Conservation (phyloP, 768 basidiomycete species). For the Russula sp. region DNA sequence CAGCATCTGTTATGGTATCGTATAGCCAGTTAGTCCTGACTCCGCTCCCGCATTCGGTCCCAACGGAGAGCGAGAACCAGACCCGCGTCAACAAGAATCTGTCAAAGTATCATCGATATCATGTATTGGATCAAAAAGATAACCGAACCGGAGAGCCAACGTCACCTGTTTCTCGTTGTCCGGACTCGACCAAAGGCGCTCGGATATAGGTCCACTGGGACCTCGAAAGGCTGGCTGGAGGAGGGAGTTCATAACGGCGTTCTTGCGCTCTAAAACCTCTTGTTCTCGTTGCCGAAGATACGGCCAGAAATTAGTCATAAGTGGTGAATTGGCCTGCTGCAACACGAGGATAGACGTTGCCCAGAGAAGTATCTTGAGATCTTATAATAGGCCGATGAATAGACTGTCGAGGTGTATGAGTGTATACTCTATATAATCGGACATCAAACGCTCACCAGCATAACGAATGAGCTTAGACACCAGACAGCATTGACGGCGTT, state of each 20-base stretch:
- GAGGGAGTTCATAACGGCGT: conserved; percentile 50
- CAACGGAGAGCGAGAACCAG: conserved; percentile 62
- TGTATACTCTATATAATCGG: background rate
- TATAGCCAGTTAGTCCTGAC: conserved; percentile 38
- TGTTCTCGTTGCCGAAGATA: conserved; percentile 53
- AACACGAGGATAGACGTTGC: conserved; percentile 44
- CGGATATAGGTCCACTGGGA: conserved; percentile 39
- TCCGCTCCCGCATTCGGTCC: conserved; percentile 32
- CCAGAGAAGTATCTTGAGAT: conserved; percentile 51
- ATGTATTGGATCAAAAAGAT: background rate
- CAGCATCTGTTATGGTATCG: conserved; percentile 45
- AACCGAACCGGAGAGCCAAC: conserved; percentile 53
- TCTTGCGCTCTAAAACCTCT: conserved; percentile 43
- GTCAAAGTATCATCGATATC: background rate
- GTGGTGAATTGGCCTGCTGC: conserved; percentile 36
- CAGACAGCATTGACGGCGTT: conserved; percentile 46
- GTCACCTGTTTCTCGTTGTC: conserved; percentile 56
- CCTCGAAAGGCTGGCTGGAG: conserved; percentile 43
- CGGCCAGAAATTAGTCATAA: conserved; percentile 68
- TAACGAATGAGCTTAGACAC: conserved; percentile 64
- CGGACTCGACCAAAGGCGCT: conserved; percentile 56
- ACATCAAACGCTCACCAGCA: conserved; percentile 45
- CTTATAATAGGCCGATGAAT: conserved; percentile 55
- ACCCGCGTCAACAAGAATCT: conserved; percentile 64
- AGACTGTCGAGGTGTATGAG: conserved; percentile 44